These are phyloP conservation scores for Talaromyces sp. DNA, from an alignment of 2,329 filamentous ascomycete genomes.

Conservation along the genomic window DNA sequence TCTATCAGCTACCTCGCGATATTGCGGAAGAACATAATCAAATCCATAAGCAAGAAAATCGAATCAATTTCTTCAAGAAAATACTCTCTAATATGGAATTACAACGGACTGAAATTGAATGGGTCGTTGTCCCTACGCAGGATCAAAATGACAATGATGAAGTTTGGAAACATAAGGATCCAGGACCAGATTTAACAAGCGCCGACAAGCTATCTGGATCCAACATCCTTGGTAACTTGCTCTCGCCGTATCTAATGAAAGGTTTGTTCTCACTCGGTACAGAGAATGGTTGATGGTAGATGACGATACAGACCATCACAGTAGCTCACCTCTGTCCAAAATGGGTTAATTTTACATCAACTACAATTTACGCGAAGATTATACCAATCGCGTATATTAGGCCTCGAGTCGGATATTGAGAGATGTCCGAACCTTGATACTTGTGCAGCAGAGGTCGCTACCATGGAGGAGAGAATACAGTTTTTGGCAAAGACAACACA, in stretches of 20 bases:
- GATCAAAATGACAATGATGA: slow-evolving; percentile 1
- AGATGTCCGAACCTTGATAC: background rate
- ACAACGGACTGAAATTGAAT: background rate
- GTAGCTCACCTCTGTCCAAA: background rate
- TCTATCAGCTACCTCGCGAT: too few species aligned
- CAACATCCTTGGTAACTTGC: background rate
- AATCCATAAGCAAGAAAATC: too few species aligned
- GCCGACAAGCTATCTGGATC: background rate
- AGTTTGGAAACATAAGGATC: background rate
- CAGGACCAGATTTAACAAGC: background rate
- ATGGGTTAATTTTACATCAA: slow-evolving; percentile 1
- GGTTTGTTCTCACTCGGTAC: background rate
- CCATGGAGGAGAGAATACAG: background rate
- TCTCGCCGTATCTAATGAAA: background rate
- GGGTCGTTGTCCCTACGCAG: background rate
- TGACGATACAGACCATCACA: background rate
- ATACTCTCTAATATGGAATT: background rate
- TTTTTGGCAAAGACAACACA: background rate
- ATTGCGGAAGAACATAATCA: too few species aligned
- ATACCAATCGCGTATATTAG: background rate
- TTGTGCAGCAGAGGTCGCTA: background rate
- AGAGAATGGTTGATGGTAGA: background rate
- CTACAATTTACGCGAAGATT: background rate
- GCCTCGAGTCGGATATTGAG: background rate
- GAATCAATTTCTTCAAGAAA: background rate